Percentiles rank a stretch among this genome's conserved stretches.
phyloP scores from a whole-genome alignment of 1,284 basidiomycete genomes.

The Moesziomyces globuligerus region DNA sequence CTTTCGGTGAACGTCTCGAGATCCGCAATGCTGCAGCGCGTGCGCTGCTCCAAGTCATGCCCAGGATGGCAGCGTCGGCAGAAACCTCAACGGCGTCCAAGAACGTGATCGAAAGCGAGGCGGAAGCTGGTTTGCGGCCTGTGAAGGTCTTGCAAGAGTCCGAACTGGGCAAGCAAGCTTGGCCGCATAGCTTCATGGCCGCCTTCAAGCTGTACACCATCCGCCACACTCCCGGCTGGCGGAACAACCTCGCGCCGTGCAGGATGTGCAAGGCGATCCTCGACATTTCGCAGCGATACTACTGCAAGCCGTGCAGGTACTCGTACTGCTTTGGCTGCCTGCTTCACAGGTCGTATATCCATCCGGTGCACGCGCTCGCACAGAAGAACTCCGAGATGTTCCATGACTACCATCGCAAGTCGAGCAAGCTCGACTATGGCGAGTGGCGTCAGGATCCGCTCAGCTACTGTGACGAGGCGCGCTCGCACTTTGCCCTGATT shows the following conservation, averaged over 20 bases:
- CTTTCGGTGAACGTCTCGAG: conserved; percentile 31
- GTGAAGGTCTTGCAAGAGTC: conserved; percentile 19
- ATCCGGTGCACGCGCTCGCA: conserved; percentile 41
- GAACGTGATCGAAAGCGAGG: conserved; percentile 4
- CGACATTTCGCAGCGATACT: conserved; percentile 27
- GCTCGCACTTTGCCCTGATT: conserved; percentile 39
- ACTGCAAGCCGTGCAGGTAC: conserved; percentile 36
- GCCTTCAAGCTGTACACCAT: conserved; percentile 36
- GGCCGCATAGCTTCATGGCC: conserved; percentile 41
- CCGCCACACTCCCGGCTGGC: conserved; percentile 10
- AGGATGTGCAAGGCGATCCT: conserved; percentile 33
- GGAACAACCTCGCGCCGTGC: conserved; percentile 20
- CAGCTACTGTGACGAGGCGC: conserved; percentile 21
- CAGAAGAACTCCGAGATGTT: conserved; percentile 24
- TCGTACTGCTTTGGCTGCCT: conserved; percentile 47
- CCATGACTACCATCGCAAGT: conserved; percentile 30
- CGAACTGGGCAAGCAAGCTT: conserved; percentile 14
- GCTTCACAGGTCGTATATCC: conserved; percentile 33
- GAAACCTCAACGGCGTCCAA: background rate
- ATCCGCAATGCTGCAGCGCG: conserved; percentile 29
- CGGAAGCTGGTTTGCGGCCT: conserved; percentile 6
- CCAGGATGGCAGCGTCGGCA: conserved; percentile 1
- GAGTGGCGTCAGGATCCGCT: conserved; percentile 42
- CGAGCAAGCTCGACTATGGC: conserved; percentile 38
- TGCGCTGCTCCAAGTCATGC: conserved; percentile 10